Conservation (phyloP, 2,329 filamentous ascomycete species). For the Karstenula rhodostoma region DNA sequence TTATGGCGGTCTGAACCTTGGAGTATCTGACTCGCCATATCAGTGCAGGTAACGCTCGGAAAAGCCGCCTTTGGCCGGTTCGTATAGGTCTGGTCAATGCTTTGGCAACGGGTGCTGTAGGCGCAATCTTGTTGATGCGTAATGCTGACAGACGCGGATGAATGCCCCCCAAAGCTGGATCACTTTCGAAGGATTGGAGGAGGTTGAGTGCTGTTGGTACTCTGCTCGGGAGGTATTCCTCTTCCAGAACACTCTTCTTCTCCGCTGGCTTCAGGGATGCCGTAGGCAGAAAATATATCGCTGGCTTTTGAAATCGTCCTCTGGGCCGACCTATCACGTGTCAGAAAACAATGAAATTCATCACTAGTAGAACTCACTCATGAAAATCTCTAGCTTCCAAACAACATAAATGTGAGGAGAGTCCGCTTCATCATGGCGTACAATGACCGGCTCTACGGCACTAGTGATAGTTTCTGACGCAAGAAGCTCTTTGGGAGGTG, state of each 20-base stretch:
- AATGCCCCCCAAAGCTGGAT: slow-evolving; percentile 68
- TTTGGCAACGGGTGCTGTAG: slow-evolving; percentile 66
- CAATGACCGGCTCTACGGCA: slow-evolving; percentile 40
- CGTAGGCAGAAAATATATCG: slow-evolving; percentile 67
- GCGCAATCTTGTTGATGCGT: slow-evolving; percentile 77
- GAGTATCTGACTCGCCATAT: slow-evolving; percentile 79
- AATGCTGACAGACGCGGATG: slow-evolving; percentile 75
- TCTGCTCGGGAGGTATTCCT: slow-evolving; percentile 74
- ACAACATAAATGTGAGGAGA: slow-evolving; percentile 45
- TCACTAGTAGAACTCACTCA: slow-evolving; percentile 33
- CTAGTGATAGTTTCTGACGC: slow-evolving; percentile 56
- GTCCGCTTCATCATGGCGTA: slow-evolving; percentile 37
- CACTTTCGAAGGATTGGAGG: slow-evolving; percentile 75
- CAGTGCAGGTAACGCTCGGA: slow-evolving; percentile 72
- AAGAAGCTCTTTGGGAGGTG: slow-evolving; percentile 63
- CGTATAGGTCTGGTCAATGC: slow-evolving; percentile 70
- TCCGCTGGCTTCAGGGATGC: slow-evolving; percentile 64
- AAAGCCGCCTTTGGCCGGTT: slow-evolving; percentile 68
- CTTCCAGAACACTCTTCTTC: slow-evolving; percentile 53
- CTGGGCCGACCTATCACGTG: slow-evolving; percentile 52
- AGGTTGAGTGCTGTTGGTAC: slow-evolving; percentile 76
- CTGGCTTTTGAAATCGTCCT: slow-evolving; percentile 71
- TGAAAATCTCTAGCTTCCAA: slow-evolving; percentile 50
- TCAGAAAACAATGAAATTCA: slow-evolving; percentile 16
- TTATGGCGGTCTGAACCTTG: slow-evolving; percentile 66